phyloP scores from a whole-genome alignment of 2,329 filamentous ascomycete species.

The Fusarium nygamai region DNA sequence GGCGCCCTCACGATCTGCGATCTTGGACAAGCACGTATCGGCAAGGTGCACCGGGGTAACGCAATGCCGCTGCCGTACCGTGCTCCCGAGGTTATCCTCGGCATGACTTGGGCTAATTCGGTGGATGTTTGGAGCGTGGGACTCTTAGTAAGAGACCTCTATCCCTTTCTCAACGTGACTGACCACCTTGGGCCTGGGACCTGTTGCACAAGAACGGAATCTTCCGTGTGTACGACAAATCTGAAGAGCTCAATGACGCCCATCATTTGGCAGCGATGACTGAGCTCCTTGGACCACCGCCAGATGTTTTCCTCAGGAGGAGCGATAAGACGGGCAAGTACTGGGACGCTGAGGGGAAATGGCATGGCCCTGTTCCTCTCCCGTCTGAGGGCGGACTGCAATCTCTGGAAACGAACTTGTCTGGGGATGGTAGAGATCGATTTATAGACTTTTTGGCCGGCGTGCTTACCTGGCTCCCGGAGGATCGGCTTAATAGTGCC shows the following conservation, averaged over 20 bases:
- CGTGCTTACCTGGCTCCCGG: conserved; percentile 41
- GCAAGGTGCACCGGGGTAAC: conserved; percentile 29
- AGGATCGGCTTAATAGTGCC: conserved; percentile 28
- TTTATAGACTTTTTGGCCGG: conserved; percentile 36
- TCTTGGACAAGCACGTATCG: conserved; percentile 51
- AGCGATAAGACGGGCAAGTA: conserved; percentile 37
- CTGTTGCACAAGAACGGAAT: conserved; percentile 35
- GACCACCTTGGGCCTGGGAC: conserved; percentile 37
- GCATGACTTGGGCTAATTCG: conserved; percentile 47
- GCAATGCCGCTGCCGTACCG: conserved; percentile 47
- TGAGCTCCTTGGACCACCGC: conserved; percentile 43
- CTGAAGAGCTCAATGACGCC: conserved; percentile 39
- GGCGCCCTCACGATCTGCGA: conserved; percentile 48
- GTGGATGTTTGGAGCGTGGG: conserved; percentile 52
- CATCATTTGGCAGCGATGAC: conserved; percentile 45
- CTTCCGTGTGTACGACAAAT: conserved; percentile 40
- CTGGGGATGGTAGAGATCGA: conserved; percentile 25
- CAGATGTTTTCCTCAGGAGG: conserved; percentile 36
- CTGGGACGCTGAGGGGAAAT: conserved; percentile 44
- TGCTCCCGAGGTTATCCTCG: conserved; percentile 51
- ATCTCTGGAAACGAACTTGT: conserved; percentile 18
- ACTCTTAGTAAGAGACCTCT: conserved; percentile 42
- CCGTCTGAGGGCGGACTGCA: conserved; percentile 28
- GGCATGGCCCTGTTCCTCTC: conserved; percentile 40
- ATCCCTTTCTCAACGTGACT: neutral